Base-by-base conservation (phyloP, 768 basidiomycete species). In the Mrakia hoshinonis region DNA sequence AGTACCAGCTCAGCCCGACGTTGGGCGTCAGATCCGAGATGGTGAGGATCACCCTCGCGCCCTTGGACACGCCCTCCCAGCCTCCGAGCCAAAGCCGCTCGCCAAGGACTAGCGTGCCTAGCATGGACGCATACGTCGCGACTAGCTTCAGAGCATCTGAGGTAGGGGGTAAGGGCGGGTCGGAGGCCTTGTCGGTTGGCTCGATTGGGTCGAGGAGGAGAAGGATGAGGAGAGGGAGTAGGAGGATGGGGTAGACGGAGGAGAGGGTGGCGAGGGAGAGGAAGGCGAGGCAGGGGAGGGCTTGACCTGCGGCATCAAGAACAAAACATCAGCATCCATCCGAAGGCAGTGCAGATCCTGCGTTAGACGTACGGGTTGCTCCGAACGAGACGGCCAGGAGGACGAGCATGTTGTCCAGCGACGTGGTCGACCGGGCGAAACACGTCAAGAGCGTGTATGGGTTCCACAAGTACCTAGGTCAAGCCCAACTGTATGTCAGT, bases 21-120 rank as follows among this genome's bases (percentile, higher is more conserved):
- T 94, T 98, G 0, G 96, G 95, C 11, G 92, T 93, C 73, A 98
- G 80, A 77, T 96, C 94, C 1, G 90, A 89, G 11, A 96, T 85
- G 24, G 84, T 85, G 29, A 96, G 76, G 58, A 72, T 61, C 2
- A 58, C 31, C 29, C 34, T 36, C 55, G 48, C 47, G 0, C 55
- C 55, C 24, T 61, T 72, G 29, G 49, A 60, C 3, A 72, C 55
- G 29, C 63, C 70, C 34, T 60, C 55, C 65, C 64, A 67, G 6
- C 43, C 52, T 31, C 70, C 70, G 1, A 65, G 34, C 39, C 58
- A 20, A 43, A 9, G 20, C 18, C 65, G 51, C 34, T 58, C 64
- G 3, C 39, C 31, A 34, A 46, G 43, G 18, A 47, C 31, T 0
- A 72, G 7, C 5, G 38, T 26, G 0, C 54, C 39, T 2, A 72